Evolutionary conservation across 2,329 filamentous ascomycete genomes (phyloP).

Genomic region (Lomentospora prolificans): DNA sequence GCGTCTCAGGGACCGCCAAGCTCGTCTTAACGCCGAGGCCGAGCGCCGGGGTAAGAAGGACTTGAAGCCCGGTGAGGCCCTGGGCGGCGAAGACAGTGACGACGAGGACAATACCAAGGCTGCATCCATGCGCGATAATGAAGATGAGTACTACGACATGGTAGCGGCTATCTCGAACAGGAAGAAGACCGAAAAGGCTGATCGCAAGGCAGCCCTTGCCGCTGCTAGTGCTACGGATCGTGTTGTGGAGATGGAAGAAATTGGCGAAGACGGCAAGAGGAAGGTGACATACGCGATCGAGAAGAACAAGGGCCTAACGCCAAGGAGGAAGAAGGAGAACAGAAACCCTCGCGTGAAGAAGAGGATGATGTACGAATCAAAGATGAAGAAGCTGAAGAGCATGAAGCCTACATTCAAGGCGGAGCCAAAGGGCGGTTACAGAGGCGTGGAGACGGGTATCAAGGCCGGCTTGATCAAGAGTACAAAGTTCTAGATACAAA

Average conservation of each 20-base stretch:
- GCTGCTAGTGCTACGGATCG: slow-evolving; percentile 55
- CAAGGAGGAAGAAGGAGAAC: slow-evolving; percentile 85
- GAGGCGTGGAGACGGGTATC: slow-evolving; percentile 88
- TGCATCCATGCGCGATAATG: slow-evolving; percentile 44
- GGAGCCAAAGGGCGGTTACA: slow-evolving; percentile 75
- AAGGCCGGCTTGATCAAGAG: slow-evolving; percentile 90
- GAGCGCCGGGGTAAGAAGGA: slow-evolving; percentile 67
- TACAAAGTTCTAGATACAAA: slow-evolving; percentile 62
- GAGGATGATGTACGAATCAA: slow-evolving; percentile 89
- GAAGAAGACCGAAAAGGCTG: slow-evolving; percentile 64
- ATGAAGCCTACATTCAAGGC: slow-evolving; percentile 81
- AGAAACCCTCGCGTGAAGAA: slow-evolving; percentile 97
- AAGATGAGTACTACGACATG: slow-evolving; percentile 83
- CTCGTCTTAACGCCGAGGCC: slow-evolving; percentile 78
- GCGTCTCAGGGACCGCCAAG: slow-evolving; percentile 74
- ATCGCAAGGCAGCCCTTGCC: slow-evolving; percentile 44
- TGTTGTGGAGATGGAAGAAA: slow-evolving; percentile 53
- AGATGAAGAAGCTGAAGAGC: slow-evolving; percentile 91
- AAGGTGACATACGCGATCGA: slow-evolving; percentile 89
- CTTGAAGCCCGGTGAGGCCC: slow-evolving; percentile 52
- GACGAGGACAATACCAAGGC: slow-evolving; percentile 51
- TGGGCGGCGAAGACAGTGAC: slow-evolving; percentile 56
- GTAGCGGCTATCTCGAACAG: slow-evolving; percentile 58
- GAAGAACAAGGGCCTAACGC: slow-evolving; percentile 94
- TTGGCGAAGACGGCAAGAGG: slow-evolving; percentile 79